These are phyloP conservation scores for Aspergillus novofumigatus DNA, from an alignment of 2,329 filamentous ascomycete genomes.

Conservation along the genomic window DNA sequence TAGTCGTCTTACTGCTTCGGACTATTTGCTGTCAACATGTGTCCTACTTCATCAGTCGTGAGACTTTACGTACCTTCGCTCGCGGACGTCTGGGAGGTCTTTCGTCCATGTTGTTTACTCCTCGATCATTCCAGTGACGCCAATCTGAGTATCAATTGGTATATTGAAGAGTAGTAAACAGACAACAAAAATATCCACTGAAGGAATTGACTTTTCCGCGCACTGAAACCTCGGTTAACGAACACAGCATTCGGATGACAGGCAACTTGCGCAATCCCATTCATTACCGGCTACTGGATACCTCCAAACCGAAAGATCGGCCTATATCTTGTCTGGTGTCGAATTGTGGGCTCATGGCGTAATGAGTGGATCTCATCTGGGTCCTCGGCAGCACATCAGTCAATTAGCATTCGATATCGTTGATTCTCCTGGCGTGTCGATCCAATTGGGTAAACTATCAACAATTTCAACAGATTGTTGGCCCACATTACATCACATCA, in stretches of 20 bases:
- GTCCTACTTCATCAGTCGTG: no score
- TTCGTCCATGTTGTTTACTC: background rate
- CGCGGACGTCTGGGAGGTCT: conserved; percentile 3
- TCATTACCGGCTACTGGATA: no score
- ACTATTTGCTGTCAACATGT: conserved; percentile 1
- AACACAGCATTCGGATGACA: background rate
- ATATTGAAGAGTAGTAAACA: background rate
- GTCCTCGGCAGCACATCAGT: background rate
- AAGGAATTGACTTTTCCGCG: background rate
- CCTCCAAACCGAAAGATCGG: no score
- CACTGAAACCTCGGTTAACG: background rate
- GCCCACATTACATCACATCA: background rate
- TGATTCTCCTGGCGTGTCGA: background rate
- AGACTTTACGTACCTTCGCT: conserved; percentile 10
- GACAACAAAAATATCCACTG: background rate
- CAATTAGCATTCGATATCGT: background rate
- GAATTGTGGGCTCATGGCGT: background rate
- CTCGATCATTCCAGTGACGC: background rate
- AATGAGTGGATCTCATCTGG: background rate
- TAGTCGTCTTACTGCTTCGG: conserved; percentile 5
- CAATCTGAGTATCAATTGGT: background rate
- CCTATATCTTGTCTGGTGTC: no score
- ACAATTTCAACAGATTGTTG: background rate
- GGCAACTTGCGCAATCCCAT: background rate
- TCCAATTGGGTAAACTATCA: background rate